These are phyloP conservation scores for Trichoderma semiorbis DNA, from an alignment of 2,329 filamentous ascomycete species.

Conservation along the genomic window DNA sequence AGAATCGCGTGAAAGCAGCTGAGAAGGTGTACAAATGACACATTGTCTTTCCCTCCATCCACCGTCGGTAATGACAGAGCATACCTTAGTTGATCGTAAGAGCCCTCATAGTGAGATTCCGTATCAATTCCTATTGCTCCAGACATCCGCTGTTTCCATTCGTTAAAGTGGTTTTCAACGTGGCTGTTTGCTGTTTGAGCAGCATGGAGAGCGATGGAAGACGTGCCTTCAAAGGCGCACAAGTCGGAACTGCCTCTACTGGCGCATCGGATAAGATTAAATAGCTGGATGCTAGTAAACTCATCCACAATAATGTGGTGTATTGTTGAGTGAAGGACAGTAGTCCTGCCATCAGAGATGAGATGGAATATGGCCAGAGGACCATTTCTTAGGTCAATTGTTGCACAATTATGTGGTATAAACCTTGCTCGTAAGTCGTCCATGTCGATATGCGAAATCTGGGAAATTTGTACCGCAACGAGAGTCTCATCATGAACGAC, in stretches of 20 bases:
- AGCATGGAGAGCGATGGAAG: background rate
- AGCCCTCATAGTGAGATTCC: background rate
- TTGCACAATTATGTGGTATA: background rate
- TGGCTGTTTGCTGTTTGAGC: background rate
- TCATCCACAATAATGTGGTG: background rate
- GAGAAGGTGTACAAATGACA: background rate
- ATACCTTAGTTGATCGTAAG: background rate
- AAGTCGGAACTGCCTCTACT: background rate
- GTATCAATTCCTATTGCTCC: background rate
- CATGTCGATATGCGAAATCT: background rate
- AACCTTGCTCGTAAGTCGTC: background rate
- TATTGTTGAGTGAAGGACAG: background rate
- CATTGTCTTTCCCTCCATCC: background rate
- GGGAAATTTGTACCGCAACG: background rate
- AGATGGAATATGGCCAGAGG: background rate
- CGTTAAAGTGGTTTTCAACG: background rate
- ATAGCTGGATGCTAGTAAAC: background rate
- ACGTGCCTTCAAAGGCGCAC: background rate
- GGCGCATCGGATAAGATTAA: background rate
- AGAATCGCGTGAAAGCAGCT: background rate
- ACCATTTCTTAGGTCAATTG: background rate
- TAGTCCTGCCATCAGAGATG: background rate
- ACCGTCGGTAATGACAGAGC: background rate
- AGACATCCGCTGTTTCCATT: background rate
- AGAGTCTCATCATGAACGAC: background rate